phyloP scores from a whole-genome alignment of 306 rosid species.

The Comarum palustre region DNA sequence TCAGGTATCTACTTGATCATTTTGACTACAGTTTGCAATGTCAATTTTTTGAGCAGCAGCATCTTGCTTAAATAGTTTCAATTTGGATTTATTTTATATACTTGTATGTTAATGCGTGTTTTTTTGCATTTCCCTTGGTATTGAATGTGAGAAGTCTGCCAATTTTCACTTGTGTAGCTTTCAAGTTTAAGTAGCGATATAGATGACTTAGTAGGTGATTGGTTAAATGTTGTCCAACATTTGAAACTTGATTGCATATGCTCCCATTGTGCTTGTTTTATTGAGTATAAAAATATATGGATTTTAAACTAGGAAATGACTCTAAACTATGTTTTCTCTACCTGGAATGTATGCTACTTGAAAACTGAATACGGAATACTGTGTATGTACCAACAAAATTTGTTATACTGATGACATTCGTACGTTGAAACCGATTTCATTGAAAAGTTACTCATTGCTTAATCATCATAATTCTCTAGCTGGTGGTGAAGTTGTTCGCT shows the following conservation, averaged over 20 bases:
- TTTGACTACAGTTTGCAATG: constrained; percentile 21
- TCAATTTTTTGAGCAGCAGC: constrained; percentile 16
- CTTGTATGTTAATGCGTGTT: background rate
- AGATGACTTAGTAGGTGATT: background rate
- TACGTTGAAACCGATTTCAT: background rate
- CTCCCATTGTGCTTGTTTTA: background rate
- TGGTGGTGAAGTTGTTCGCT: constrained; percentile 15
- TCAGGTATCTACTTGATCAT: constrained; percentile 56
- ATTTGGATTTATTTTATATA: background rate
- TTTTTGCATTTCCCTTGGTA: background rate
- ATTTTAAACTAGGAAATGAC: background rate
- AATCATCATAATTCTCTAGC: background rate
- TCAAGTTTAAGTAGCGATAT: background rate
- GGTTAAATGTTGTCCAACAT: background rate
- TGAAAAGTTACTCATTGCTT: constrained; percentile 7
- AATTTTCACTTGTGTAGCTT: background rate
- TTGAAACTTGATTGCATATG: background rate
- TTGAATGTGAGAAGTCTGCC: constrained; percentile 4
- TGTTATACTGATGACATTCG: background rate
- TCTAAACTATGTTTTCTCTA: background rate
- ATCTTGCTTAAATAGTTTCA: background rate
- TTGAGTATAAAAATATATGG: constrained; percentile 15
- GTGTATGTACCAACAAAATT: background rate
- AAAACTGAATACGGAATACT: background rate
- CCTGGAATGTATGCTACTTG: constrained; percentile 11